phyloP scores from a whole-genome alignment of 805 yeast genomes.

The Metschnikowia similis region DNA sequence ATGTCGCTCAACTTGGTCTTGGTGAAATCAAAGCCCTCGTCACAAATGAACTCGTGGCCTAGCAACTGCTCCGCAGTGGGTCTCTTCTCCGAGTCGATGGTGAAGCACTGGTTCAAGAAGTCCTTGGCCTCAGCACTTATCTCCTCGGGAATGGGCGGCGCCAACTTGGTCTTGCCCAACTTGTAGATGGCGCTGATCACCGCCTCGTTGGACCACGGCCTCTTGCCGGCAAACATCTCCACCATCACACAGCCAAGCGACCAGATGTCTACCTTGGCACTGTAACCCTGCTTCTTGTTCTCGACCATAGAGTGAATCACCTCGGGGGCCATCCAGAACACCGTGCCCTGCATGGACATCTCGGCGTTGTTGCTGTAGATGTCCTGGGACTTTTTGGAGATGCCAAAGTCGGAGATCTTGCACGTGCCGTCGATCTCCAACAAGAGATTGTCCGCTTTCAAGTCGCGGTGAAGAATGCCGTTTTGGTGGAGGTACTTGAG shows the following conservation, averaged over 20 bases:
- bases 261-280: conserved; percentile 98
- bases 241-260: conserved; percentile 94
- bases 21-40: conserved; percentile 44
- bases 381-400: conserved; percentile 71
- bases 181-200: conserved; percentile 93
- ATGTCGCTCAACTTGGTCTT: conserved; percentile 53
- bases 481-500: conserved; percentile 80
- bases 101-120: conserved; percentile 74
- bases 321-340: conserved; percentile 99
- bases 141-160: conserved; percentile 97
- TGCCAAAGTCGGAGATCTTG: conserved; percentile 95
- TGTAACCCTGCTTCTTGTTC: conserved; percentile 79
- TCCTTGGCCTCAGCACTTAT: conserved; percentile 63
- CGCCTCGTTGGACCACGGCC: conserved; percentile 97
- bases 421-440: conserved; percentile 90
- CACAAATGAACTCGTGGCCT: conserved; percentile 48
- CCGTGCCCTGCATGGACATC: conserved; percentile 98
- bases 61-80: conserved; percentile 78
- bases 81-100: conserved; percentile 68
- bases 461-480: conserved; percentile 88
- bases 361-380: conserved; percentile 89
- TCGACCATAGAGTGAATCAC: conserved; percentile 81
- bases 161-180: conserved; percentile 75
- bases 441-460: conserved; percentile 88
- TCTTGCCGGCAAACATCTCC: conserved; percentile 95